Evolutionary conservation across 192 early-diverging fungal genomes (phyloP).

Genomic region (Coemansia sp.): DNA sequence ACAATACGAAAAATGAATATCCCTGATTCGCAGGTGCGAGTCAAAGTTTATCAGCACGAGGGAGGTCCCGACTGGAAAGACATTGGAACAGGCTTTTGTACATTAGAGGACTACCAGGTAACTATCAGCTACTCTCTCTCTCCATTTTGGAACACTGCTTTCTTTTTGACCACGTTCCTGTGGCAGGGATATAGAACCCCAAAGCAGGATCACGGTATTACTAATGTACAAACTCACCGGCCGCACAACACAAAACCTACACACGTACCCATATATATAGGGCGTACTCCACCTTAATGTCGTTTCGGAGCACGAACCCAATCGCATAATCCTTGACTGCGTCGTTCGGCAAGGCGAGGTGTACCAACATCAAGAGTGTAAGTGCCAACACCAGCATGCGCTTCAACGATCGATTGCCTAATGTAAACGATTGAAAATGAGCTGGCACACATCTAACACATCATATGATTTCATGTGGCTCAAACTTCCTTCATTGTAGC

Average conservation of each 20-base stretch:
- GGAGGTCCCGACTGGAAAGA: slow-evolving; percentile 74
- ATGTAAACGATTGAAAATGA: neutral
- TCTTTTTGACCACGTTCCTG: neutral
- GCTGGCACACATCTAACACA: neutral
- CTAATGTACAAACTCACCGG: no score
- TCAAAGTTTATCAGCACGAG: slow-evolving; percentile 83
- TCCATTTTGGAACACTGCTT: neutral
- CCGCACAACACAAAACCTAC: neutral
- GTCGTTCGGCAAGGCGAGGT: slow-evolving; percentile 69
- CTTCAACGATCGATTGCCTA: neutral
- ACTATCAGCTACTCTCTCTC: slow-evolving; percentile 1
- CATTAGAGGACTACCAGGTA: slow-evolving; percentile 67
- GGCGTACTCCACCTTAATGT: slow-evolving; percentile 65
- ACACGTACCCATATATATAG: slow-evolving; percentile 42
- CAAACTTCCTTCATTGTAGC: slow-evolving; percentile 56
- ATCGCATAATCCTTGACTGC: slow-evolving; percentile 66
- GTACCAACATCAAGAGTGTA: slow-evolving; percentile 88
- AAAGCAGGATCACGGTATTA: neutral
- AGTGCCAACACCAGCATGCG: neutral
- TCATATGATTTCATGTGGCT: neutral
- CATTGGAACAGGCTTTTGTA: slow-evolving; percentile 81
- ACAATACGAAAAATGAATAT: slow-evolving; percentile 36
- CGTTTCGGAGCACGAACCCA: slow-evolving; percentile 60
- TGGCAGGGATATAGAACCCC: no score
- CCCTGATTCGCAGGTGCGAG: slow-evolving; percentile 61